These are phyloP conservation scores for Yamadazyma sp. DNA, from an alignment of 1,139 yeast species.

Conservation along the genomic window DNA sequence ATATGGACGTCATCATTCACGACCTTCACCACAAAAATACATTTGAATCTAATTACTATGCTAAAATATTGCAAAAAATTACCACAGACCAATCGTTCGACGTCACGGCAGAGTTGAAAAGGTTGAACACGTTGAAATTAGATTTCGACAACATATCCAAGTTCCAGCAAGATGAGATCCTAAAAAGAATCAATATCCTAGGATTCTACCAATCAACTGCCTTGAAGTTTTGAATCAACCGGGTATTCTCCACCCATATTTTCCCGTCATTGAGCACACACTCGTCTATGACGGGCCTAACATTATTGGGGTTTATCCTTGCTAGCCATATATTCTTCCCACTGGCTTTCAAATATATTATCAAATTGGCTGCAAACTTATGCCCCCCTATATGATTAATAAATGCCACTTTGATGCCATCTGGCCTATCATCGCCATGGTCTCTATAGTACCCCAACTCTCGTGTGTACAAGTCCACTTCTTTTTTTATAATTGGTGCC, in stretches of 20 bases:
- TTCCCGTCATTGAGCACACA: slow-evolving; percentile 63
- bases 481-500: slow-evolving; percentile 87
- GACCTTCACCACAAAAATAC: background rate
- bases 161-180: slow-evolving; percentile 20
- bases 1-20: background rate
- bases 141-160: slow-evolving; percentile 11
- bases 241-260: slow-evolving; percentile 70
- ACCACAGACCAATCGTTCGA: slow-evolving; percentile 2
- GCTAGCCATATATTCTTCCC: slow-evolving; percentile 91
- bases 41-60: slow-evolving; percentile 7
- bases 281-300: slow-evolving; percentile 70
- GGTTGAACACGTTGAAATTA: slow-evolving; percentile 49
- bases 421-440: slow-evolving; percentile 65
- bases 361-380: slow-evolving; percentile 85
- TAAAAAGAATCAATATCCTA: slow-evolving; percentile 50
- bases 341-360: slow-evolving; percentile 61
- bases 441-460: slow-evolving; percentile 75
- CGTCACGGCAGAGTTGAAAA: slow-evolving; percentile 46
- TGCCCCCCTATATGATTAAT: slow-evolving; percentile 95
- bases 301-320: slow-evolving; percentile 75
- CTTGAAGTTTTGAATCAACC: slow-evolving; percentile 57
- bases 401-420: slow-evolving; percentile 69
- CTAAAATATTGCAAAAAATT: slow-evolving; percentile 6
- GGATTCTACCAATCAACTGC: slow-evolving; percentile 52
- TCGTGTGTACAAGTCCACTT: slow-evolving; percentile 70